Evolutionary conservation across 805 yeast genomes (phyloP), one percentile per base, ranked within the genome.

Genomic region (Kluyveromyces dobzhanskii): DNA sequence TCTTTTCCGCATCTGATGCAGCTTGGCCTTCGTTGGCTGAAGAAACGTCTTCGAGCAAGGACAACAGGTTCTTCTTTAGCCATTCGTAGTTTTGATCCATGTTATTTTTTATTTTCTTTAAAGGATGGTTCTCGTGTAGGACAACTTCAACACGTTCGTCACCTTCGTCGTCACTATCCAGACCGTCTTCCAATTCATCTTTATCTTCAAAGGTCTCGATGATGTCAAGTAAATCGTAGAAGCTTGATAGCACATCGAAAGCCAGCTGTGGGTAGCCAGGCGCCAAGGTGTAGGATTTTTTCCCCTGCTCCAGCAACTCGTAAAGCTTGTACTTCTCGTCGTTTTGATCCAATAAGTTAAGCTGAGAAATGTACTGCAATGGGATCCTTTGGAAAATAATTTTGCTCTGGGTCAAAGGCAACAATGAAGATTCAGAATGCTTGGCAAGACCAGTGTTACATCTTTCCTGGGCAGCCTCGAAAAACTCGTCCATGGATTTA

Each of bases 401-500:
- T 47, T 74, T 71, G 27, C 80, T 65, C 42, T 71, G 70, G 4
- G 81, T 73, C 41, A 81, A 69, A 17, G 62, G 54, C 42, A 80
- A 57, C 11, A 71, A 65, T 7, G 62, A 48, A 6, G 75, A 67
- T 1, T 71, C 65, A 0, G 76, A 70, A 44, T 63, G 69, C 34
- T 62, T 56, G 9, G 66, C 72, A 31, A 76, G 59, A 0, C 95
- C 95, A 11, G 65, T 49, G 5, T 70, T 71, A 19, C 76, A 65
- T 47, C 94, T 71, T 43, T 85, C 95, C 17, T 81, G 44, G 4
- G 94, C 82, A 29, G 82, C 85, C 10, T 73, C 73, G 38, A 85
- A 77, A 55, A 68, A 84, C 35, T 75, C 82, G 9, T 61, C 56
- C 7, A 80, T 69, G 21, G 61, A 49, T n/a, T 60, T 57, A 7